Base-by-base conservation (phyloP, 2,329 filamentous ascomycete species). In the Whalleya microplaca region DNA sequence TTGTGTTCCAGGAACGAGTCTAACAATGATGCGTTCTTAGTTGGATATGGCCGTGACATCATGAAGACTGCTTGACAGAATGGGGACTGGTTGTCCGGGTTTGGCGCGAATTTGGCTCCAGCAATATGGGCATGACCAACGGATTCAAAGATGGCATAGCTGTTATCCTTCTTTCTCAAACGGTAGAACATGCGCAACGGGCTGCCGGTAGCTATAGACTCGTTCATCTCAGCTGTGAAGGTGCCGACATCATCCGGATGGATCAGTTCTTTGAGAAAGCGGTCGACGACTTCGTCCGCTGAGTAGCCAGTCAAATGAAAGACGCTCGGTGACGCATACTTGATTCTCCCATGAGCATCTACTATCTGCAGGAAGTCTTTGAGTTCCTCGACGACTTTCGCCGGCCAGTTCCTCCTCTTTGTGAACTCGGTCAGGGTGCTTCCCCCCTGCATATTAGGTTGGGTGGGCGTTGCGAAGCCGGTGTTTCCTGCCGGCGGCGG, bases 1-100 rank as follows among this genome's bases (percentile, higher is more conserved):
- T 97, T 97, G 77, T 97, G 93, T 72, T 98, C 94, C 23, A 98
- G 80, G 68, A 97, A 97, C 0, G 92, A 96, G 75, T 98, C 93
- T 19, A 97, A 80, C 10, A 97, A 80, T 2, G 84, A 85, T 1
- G 92, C 88, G 69, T 94, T 96, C 75, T 90, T 93, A 27, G 90
- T 96, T 4, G 92, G 92, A 72, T 97, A 96, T 1, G 91, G 91
- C 19, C 93, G 84, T 8, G 91, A 87, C 87, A 96, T 94, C 80
- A 98, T 90, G 72, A 97, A 97, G 66, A 97, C 91, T 40, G 93
- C 93, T 66, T 91, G 86, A 72, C 92, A 97, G 65, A 90, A 89
- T 1, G 86, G 83, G 2, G 85, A 82, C 56, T 85, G 80, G 62
- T 88, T 88, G 63, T 83, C 81, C 1, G 84, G 82, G 57, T 85